phyloP scores from a whole-genome alignment of 306 rosid genomes.

The Arachis stenosperma region DNA sequence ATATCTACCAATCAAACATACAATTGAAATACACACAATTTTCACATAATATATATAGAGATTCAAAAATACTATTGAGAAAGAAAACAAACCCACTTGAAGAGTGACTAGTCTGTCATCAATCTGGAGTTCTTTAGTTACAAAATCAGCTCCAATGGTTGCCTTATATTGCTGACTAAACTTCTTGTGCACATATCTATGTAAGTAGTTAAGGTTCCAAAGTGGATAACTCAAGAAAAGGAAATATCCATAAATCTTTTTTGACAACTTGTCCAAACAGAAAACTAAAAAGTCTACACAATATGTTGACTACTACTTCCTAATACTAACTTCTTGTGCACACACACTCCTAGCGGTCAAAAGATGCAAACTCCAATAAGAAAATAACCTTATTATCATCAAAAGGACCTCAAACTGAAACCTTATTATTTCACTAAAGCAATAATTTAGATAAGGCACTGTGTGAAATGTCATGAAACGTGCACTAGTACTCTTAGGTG shows the following conservation, averaged over 20 bases:
- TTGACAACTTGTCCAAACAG: conserved; percentile 19
- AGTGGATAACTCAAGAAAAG: conserved; percentile 27
- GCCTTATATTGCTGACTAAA: conserved; percentile 98
- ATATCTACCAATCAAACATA: conserved; percentile 63
- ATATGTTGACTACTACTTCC: neutral
- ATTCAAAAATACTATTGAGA: conserved; percentile 45
- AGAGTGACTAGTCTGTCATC: conserved; percentile 93
- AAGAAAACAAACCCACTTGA: conserved; percentile 81
- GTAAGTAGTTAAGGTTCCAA: conserved; percentile 51
- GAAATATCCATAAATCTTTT: conserved; percentile 7
- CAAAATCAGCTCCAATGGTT: conserved; percentile 98
- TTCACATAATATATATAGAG: conserved; percentile 5
- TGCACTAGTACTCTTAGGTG: too few relatives aligned
- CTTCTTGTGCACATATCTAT: conserved; percentile 93
- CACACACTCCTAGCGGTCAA: neutral
- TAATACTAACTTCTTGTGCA: neutral
- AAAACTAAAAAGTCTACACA: neutral
- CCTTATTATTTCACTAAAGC: neutral
- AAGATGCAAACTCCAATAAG: neutral
- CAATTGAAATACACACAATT: conserved; percentile 6
- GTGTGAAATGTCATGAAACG: too few relatives aligned
- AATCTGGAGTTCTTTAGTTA: conserved; percentile 93
- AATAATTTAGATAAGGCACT: neutral
- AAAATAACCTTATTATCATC: neutral
- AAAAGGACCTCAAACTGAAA: neutral